A percentile compares a stretch with the other conserved stretches of the same genome.
Conservation (phyloP, 768 basidiomycete genomes). For the Scleroderma bovista region DNA sequence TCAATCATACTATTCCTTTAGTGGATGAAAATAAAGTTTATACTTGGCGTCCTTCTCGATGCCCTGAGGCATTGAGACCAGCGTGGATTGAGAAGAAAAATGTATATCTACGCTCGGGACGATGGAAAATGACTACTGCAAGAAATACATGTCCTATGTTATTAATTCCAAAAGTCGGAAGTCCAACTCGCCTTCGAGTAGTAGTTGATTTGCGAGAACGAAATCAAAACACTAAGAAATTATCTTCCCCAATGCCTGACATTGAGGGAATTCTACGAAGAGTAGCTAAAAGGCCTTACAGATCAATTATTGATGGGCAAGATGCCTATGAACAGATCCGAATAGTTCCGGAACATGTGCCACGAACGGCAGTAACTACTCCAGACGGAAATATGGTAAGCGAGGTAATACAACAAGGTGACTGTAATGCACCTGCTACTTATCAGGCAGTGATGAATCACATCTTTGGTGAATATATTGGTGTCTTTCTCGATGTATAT, state of each 20-base stretch:
- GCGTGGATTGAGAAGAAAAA: slow-evolving; percentile 2
- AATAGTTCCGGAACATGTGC: slow-evolving; percentile 1
- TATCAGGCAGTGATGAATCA: slow-evolving; percentile 30
- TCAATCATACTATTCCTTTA: slow-evolving; percentile 1
- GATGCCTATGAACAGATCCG: slow-evolving; percentile 19
- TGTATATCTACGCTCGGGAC: neutral
- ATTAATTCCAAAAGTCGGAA: slow-evolving; percentile 1
- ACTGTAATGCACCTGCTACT: slow-evolving; percentile 39
- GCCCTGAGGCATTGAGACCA: neutral
- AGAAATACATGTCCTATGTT: slow-evolving; percentile 4
- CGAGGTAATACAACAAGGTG: neutral
- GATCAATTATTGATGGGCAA: slow-evolving; percentile 6
- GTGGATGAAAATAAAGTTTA: neutral
- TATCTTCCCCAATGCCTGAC: slow-evolving; percentile 9
- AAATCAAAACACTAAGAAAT: slow-evolving; percentile 15
- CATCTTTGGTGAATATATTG: neutral
- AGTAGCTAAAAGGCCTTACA: neutral
- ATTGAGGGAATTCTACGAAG: slow-evolving; percentile 10
- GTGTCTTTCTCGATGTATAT: slow-evolving; percentile 1
- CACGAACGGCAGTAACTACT: slow-evolving; percentile 31
- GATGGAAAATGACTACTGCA: neutral
- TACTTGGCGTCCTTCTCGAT: neutral
- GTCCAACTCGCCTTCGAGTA: neutral
- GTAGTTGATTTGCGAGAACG: slow-evolving; percentile 6
- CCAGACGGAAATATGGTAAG: slow-evolving; percentile 35